Evolutionary conservation across 2,329 filamentous ascomycete species (phyloP).

Genomic region (Diplodia scrobiculata): DNA sequence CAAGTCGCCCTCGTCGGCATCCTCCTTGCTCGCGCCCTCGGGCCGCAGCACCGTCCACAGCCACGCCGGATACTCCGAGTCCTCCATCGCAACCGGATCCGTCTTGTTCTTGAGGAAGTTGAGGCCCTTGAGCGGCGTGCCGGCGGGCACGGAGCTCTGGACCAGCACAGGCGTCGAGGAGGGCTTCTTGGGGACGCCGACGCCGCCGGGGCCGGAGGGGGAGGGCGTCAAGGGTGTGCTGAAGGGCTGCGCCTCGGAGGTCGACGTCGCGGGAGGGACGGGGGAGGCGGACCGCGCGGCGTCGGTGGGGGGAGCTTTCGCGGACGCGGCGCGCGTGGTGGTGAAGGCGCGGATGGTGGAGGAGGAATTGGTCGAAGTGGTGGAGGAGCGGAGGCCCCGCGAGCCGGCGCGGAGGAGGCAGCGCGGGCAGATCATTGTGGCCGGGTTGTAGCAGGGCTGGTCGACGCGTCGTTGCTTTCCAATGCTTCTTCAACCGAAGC

Average conservation of each 20-base stretch:
- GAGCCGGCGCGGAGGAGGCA: conserved; percentile 42
- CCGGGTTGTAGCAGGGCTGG: neutral
- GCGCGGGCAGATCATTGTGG: conserved; percentile 45
- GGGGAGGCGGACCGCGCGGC: conserved; percentile 36
- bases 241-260: conserved; percentile 51
- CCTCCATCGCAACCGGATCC: conserved; percentile 72
- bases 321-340: conserved; percentile 36
- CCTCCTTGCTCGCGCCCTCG: conserved; percentile 56
- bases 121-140: conserved; percentile 70
- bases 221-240: conserved; percentile 45
- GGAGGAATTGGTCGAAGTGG: neutral
- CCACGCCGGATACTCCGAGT: conserved; percentile 79
- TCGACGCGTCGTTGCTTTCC: neutral
- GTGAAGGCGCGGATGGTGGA: conserved; percentile 29
- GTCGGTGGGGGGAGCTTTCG: conserved; percentile 37
- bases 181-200: conserved; percentile 39
- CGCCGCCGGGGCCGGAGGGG: conserved; percentile 28
- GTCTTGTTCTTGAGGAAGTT: conserved; percentile 74
- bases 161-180: conserved; percentile 38
- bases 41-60: conserved; percentile 71
- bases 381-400: conserved; percentile 32
- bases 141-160: conserved; percentile 60
- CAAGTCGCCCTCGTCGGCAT: conserved; percentile 66
- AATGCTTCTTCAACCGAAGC: neutral
- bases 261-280: conserved; percentile 48